A percentile compares a stretch with the other conserved stretches of the same genome.
These are phyloP conservation scores for Spergularia bocconei DNA, from an alignment of 148 eudicot genomes.

Conservation along the genomic window DNA sequence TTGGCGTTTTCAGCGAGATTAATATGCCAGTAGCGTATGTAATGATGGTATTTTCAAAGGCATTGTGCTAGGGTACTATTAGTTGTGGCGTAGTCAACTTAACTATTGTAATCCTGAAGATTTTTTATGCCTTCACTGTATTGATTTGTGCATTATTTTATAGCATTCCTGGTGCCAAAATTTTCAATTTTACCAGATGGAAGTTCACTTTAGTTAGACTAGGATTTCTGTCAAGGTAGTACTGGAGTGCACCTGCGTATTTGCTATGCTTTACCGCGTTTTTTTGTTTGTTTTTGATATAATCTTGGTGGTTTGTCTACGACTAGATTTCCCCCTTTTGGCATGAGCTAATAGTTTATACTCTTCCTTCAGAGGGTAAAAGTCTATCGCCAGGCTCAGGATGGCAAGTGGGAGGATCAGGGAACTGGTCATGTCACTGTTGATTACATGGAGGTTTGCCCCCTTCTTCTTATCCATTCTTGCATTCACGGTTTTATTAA, in stretches of 20 bases:
- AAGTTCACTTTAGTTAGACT: not conserved
- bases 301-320: not conserved
- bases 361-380: constrained; percentile 64
- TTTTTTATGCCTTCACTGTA: no score
- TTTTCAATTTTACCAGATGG: not conserved
- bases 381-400: constrained; percentile 78
- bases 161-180: no score
- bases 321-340: not conserved
- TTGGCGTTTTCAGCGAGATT: not conserved
- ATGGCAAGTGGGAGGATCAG: constrained; percentile 99
- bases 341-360: constrained; percentile 3
- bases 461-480: not conserved
- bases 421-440: constrained; percentile 96
- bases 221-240: no score
- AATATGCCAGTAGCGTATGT: not conserved
- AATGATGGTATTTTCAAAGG: no score
- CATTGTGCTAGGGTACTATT: no score
- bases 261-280: no score
- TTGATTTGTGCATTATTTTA: no score
- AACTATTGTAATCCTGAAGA: no score
- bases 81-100: no score
- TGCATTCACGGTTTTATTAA: not conserved
- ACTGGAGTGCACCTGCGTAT: no score
- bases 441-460: constrained; percentile 86
- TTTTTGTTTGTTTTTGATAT: not conserved